Conservation (phyloP, 2,329 filamentous ascomycete genomes). For the Colletotrichum gigasporum region DNA sequence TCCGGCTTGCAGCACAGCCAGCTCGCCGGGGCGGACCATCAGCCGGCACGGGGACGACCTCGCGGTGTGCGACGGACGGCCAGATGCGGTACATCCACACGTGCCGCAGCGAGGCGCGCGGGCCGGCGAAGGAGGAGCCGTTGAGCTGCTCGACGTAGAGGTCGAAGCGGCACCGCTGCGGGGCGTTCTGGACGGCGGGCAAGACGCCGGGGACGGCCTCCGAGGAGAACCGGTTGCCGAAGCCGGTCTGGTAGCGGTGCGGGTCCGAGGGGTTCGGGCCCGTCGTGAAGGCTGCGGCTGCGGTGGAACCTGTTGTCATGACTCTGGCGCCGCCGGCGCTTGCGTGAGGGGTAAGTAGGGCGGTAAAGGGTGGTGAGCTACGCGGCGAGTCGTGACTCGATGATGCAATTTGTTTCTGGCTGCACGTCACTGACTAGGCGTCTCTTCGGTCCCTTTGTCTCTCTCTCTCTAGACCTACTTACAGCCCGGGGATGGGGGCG, state of each 20-base stretch:
- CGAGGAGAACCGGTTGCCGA: conserved; percentile 60
- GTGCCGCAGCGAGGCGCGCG: conserved; percentile 41
- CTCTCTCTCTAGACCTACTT: no score
- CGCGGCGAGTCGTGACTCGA: background rate
- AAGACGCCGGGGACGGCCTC: conserved; percentile 55
- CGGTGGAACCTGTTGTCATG: conserved; percentile 35
- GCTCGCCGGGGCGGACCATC: conserved; percentile 69
- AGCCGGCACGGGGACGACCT: conserved; percentile 34
- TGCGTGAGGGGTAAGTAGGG: conserved; percentile 1
- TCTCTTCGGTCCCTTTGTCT: background rate
- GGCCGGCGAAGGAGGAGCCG: conserved; percentile 47
- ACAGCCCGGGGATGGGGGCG: background rate
- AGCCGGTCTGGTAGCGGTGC: conserved; percentile 65
- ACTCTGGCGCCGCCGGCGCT: conserved; percentile 21
- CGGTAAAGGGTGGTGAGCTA: background rate
- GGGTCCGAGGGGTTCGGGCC: conserved; percentile 44
- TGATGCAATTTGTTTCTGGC: conserved; percentile 12
- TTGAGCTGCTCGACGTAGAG: conserved; percentile 58
- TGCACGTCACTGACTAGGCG: conserved; percentile 12
- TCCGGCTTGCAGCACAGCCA: conserved; percentile 55
- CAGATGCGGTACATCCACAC: conserved; percentile 46
- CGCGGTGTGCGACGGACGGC: conserved; percentile 44
- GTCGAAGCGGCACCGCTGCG: conserved; percentile 50
- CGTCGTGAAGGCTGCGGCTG: conserved; percentile 34
- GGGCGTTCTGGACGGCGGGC: conserved; percentile 54